Evolutionary conservation across 2,329 filamentous ascomycete genomes (phyloP).

Genomic region (Xylaria sp.): DNA sequence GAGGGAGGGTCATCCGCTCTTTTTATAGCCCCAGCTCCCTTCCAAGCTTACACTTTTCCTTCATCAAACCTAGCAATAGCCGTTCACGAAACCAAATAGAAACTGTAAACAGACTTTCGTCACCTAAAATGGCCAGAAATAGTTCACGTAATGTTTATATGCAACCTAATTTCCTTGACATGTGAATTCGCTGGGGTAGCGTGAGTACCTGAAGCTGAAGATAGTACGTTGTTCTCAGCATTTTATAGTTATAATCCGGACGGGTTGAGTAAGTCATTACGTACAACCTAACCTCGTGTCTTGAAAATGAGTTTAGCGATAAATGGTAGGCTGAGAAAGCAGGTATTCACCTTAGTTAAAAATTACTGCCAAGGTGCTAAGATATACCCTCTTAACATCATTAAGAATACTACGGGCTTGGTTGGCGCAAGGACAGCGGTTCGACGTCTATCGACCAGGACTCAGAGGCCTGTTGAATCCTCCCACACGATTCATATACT

Average conservation of each 20-base stretch:
- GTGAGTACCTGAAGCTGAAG: not conserved
- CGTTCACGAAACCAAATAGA: not conserved
- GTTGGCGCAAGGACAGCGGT: not conserved
- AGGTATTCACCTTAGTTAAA: not conserved
- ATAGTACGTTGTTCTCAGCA: not conserved
- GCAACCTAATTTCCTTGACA: not conserved
- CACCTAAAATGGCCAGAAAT: not conserved
- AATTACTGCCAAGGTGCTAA: not conserved
- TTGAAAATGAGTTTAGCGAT: not conserved
- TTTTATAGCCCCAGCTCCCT: not conserved
- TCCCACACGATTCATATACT: conserved; percentile 92
- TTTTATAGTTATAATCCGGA: not conserved
- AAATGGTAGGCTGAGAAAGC: not conserved
- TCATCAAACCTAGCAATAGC: not conserved
- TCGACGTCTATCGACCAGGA: conserved; percentile 53
- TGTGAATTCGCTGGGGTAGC: not conserved
- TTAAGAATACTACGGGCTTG: not conserved
- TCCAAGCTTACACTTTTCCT: not conserved
- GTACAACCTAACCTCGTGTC: not conserved
- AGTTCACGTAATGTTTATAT: not conserved
- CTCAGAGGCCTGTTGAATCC: conserved; percentile 84
- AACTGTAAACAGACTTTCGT: not conserved
- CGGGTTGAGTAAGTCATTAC: not conserved
- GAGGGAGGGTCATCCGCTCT: not conserved
- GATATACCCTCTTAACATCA: not conserved